Percentiles rank a stretch among this genome's conserved stretches.
Conservation (phyloP, 2,329 filamentous ascomycete species). For the Amauroascus niger region DNA sequence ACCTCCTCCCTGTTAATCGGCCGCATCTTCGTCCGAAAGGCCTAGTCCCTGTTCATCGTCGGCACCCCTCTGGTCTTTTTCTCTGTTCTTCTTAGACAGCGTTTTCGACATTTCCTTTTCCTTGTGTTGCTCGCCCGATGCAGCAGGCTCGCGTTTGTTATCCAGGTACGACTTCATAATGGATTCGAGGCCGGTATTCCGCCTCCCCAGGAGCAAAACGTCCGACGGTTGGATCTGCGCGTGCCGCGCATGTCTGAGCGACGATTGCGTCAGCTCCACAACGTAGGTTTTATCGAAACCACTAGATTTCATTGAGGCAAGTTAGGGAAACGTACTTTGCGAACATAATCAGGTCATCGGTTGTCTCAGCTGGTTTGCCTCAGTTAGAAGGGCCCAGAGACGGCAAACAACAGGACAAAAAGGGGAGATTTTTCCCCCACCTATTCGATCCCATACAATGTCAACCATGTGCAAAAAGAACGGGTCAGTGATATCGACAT, state of each 20-base stretch:
- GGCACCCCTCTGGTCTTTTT: not conserved
- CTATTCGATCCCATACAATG: conserved; percentile 77
- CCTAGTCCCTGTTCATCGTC: not conserved
- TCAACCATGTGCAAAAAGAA: conserved; percentile 81
- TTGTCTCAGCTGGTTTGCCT: conserved; percentile 1
- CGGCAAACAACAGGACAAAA: not conserved
- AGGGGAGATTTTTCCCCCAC: conserved; percentile 38
- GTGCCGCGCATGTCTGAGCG: conserved; percentile 64
- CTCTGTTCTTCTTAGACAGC: not conserved
- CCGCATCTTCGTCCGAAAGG: not conserved
- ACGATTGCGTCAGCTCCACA: not conserved
- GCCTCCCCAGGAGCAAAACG: conserved; percentile 73
- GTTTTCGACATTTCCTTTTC: not conserved
- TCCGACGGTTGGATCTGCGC: conserved; percentile 74
- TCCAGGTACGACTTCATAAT: conserved; percentile 49
- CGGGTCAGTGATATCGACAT: conserved; percentile 80
- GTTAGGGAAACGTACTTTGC: conserved; percentile 47
- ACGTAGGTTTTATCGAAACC: not conserved
- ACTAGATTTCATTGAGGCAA: not conserved
- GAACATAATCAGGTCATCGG: conserved; percentile 47
- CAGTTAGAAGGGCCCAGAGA: not conserved
- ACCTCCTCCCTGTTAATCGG: not conserved
- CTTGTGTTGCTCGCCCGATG: not conserved
- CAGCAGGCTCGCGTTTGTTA: conserved; percentile 14
- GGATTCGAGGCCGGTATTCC: conserved; percentile 73